Evolutionary conservation across 352 stramenopile species (phyloP), one percentile per base, ranked within the genome.

Genomic region (Phytophthora rubi): DNA sequence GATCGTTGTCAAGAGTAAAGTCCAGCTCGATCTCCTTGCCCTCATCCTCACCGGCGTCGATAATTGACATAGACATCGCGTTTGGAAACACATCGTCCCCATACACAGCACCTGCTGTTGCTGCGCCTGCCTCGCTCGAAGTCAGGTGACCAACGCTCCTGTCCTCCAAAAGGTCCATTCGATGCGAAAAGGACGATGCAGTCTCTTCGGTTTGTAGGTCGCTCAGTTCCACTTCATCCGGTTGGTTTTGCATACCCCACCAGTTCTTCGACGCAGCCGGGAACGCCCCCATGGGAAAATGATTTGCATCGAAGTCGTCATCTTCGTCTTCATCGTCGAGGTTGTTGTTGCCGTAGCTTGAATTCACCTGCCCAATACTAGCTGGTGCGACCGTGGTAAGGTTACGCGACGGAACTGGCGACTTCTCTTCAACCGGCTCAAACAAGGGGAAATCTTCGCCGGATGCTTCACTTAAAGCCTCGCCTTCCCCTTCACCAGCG

Each of bases 11-110:
- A 16, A 95, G 70, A 10, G 71, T 61, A 62, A 97, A 94, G n/a
- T 95, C 89, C 3, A 97, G 71, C 62, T 95, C 85, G 21, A 97
- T 76, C 62, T 97, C 89, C 15, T 86, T 91, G 13, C 79, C 83
- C 68, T 91, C 70, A 28, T 92, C 84, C 28, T 84, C 84, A 15
- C 83, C 86, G 15, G 73, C 79, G 48, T 88, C 82, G 59, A 94
- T 85, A 65, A 96, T 89, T 9, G 88, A 96, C 86, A 96, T 93
- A 0, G 86, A 94, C 70, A 95, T 71, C 0, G 83, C 72, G 67
- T 89, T 81, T 23, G 73, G 61, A 18, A 66, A 73, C 12, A 63
- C 47, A 15, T 74, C 33, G n/a, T 80, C 72, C 6, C 75, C 30
- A 0, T 77, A 42, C 8, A 42, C 35, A 15, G 62, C 42, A 21